Evolutionary conservation across 441 rosid species (phyloP), one percentile per base, ranked within the genome.

Genomic region (Pelargonium fulgidum): DNA sequence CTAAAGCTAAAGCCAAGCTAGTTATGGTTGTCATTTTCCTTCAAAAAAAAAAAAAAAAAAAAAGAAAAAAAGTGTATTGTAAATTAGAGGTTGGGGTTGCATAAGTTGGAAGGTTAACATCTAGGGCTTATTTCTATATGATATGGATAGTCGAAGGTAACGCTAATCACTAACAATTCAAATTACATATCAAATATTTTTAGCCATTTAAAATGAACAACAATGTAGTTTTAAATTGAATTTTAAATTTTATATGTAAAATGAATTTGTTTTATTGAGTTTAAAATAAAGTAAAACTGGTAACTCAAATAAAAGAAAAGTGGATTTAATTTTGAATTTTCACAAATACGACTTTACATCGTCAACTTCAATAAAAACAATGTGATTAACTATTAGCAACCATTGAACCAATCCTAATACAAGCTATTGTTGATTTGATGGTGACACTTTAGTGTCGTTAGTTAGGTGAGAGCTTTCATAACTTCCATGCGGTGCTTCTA

Each of bases 1-100:
- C 77, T 70, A 81, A 92, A 89, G 98, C 64, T 65, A 85, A 66
- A 77, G 70, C 64, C 72, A 74, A 75, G 75, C 77, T 67, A 69
- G 70, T 2, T 56, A 63, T 52, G 24, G 24, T n/a, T n/a, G n/a
- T n/a, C 20, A 4, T 8, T 48, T 20, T 48, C n/a, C 2, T 29
- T 13, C 36, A n/a, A n/a, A n/a, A n/a, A n/a, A n/a, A n/a, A n/a
- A n/a, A n/a, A n/a, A n/a, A n/a, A n/a, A n/a, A n/a, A 5, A 11
- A 48, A n/a, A n/a, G n/a, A 48, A 48, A 12, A 0, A 48, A 12
- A 45, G 7, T 5, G 42, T 41, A 39, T 7, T 29, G 22, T 67
- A 16, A 10, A 64, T 24, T 66, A 79, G 77, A 70, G 81, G 82
- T 79, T 85, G 68, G 79, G 67, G 16, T 69, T 69, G 54, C 13